A percentile compares a stretch with the other conserved stretches of the same genome.
Conservation (phyloP, 2,329 filamentous ascomycete species). For the Talaromyces islandicus region DNA sequence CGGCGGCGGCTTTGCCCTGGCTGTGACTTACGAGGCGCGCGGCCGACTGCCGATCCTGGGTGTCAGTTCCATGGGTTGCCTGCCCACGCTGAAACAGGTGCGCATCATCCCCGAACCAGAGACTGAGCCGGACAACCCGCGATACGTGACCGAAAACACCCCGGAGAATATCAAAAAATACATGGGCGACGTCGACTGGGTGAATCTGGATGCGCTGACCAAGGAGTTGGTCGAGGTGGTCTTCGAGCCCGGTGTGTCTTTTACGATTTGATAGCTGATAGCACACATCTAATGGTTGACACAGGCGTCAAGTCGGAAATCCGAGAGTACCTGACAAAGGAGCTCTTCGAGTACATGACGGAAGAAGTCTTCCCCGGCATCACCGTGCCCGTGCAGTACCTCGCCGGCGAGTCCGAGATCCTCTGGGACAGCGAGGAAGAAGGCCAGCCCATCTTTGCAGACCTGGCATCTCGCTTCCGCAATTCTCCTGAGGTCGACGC, state of each 20-base stretch:
- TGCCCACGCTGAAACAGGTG: neutral
- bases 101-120: conserved; percentile 3
- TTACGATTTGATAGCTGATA: neutral
- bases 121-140: conserved; percentile 5
- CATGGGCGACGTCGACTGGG: conserved; percentile 10
- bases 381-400: conserved; percentile 8
- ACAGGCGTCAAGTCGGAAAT: conserved; percentile 12
- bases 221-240: neutral
- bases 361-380: conserved; percentile 5
- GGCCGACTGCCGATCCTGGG: conserved; percentile 7
- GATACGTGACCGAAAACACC: conserved; percentile 5
- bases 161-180: conserved; percentile 8
- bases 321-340: conserved; percentile 1
- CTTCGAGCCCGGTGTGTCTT: conserved; percentile 9
- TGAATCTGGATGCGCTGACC: conserved; percentile 7
- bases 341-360: conserved; percentile 7
- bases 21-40: conserved; percentile 15
- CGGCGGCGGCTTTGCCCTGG: conserved; percentile 12
- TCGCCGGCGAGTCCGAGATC: conserved; percentile 9
- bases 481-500: conserved; percentile 4
- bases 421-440: conserved; percentile 8
- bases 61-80: conserved; percentile 8
- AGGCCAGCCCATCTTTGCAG: conserved; percentile 6
- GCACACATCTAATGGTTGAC: neutral
- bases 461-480: conserved; percentile 4